A percentile compares a stretch with the other conserved stretches of the same genome.
Conservation (phyloP, 164 flowering plant species). For the Vitis rupestris region DNA sequence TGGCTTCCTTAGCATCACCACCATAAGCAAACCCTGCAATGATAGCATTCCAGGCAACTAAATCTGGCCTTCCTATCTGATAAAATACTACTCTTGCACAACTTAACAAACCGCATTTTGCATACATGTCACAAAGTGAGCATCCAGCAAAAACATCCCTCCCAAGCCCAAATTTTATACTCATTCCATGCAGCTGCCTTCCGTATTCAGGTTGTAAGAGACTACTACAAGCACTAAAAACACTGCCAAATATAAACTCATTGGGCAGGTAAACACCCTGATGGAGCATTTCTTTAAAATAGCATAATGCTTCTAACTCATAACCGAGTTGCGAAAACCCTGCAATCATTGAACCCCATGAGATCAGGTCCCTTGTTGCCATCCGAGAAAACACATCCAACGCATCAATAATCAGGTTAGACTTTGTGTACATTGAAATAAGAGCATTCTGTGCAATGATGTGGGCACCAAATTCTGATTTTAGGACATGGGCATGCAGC, state of each 20-base stretch:
- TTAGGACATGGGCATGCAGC: slow-evolving; percentile 55
- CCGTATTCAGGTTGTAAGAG: slow-evolving; percentile 47
- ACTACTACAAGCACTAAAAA: slow-evolving; percentile 60
- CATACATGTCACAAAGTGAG: slow-evolving; percentile 78
- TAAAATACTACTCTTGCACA: slow-evolving; percentile 46
- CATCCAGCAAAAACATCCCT: slow-evolving; percentile 50
- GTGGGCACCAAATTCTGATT: slow-evolving; percentile 41
- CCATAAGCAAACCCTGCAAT: slow-evolving; percentile 51
- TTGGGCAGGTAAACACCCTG: slow-evolving; percentile 43
- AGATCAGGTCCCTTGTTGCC: slow-evolving; percentile 47
- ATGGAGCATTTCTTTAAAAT: slow-evolving; percentile 52
- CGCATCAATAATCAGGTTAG: slow-evolving; percentile 44
- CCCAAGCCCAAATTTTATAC: slow-evolving; percentile 58
- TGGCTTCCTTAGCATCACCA: slow-evolving; percentile 41
- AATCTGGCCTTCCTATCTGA: slow-evolving; percentile 55
- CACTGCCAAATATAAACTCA: slow-evolving; percentile 68
- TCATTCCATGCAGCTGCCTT: slow-evolving; percentile 55
- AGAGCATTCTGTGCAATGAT: slow-evolving; percentile 61
- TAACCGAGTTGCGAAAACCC: slow-evolving; percentile 57
- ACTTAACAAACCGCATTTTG: slow-evolving; percentile 54
- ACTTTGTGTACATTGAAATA: slow-evolving; percentile 62
- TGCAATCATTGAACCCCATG: slow-evolving; percentile 74
- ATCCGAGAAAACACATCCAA: slow-evolving; percentile 38
- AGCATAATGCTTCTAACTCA: slow-evolving; percentile 45
- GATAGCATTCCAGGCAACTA: slow-evolving; percentile 76